Evolutionary conservation across 1,139 yeast species (phyloP).

Genomic region (Debaryomyces robertsiae): DNA sequence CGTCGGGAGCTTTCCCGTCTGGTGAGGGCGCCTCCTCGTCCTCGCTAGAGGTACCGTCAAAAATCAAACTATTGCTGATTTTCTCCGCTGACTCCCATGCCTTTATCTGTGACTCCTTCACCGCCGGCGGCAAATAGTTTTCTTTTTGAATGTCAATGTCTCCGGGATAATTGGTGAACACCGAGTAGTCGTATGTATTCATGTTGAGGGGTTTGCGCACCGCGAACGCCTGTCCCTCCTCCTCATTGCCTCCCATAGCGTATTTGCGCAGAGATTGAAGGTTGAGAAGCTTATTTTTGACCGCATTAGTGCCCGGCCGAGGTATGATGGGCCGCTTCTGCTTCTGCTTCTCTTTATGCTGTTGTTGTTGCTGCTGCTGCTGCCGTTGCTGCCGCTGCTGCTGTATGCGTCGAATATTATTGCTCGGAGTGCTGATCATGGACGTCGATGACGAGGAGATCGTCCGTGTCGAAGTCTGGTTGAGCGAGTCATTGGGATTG

Average conservation of each 20-base stretch:
- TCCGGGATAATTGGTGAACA: conserved; percentile 26
- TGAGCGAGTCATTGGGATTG: conserved; percentile 24
- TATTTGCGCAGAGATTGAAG: conserved; percentile 28
- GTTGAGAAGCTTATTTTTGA: conserved; percentile 33
- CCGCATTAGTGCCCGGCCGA: conserved; percentile 24
- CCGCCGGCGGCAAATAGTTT: conserved; percentile 25
- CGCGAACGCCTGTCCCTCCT: conserved; percentile 4
- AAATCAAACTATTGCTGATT: conserved; percentile 38
- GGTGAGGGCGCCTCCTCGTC: conserved; percentile 27
- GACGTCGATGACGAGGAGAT: conserved; percentile 35
- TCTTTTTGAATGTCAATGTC: conserved; percentile 24
- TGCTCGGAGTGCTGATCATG: conserved; percentile 38
- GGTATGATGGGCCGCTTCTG: conserved; percentile 14
- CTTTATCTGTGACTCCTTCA: conserved; percentile 42
- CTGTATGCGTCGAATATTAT: conserved; percentile 26
- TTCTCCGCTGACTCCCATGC: conserved; percentile 54
- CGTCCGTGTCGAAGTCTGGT: conserved; percentile 27
- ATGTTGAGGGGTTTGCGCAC: conserved; percentile 21
- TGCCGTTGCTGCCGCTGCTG: conserved; percentile 17
- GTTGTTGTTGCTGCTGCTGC: conserved; percentile 13
- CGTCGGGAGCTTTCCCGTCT: conserved; percentile 16
- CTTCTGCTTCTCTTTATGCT: conserved; percentile 11
- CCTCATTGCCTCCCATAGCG: conserved; percentile 2
- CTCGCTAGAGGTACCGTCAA: conserved; percentile 34
- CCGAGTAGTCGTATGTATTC: conserved; percentile 29